Evolutionary conservation across 2,329 filamentous ascomycete species (phyloP).

Genomic region (Colletotrichum noveboracense): DNA sequence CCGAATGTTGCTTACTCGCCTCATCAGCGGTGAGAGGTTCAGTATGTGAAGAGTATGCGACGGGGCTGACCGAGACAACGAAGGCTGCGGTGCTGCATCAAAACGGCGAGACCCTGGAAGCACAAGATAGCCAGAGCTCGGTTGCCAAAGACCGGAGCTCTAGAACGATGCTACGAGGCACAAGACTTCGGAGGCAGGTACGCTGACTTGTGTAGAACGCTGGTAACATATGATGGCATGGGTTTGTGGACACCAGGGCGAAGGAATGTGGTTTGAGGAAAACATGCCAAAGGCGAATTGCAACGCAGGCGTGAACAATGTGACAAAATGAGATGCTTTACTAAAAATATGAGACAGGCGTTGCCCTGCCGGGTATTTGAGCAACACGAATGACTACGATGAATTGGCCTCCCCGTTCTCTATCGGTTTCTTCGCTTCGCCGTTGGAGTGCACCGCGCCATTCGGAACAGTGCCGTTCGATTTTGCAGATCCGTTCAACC

Average conservation of each 20-base stretch:
- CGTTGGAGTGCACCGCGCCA: background rate
- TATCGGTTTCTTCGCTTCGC: background rate
- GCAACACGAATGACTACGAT: slow-evolving; percentile 7
- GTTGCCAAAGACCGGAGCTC: background rate
- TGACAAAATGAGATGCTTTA: slow-evolving; percentile 5
- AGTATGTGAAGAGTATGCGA: background rate
- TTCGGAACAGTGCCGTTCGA: background rate
- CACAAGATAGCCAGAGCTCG: background rate
- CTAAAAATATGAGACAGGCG: slow-evolving; percentile 16
- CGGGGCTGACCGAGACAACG: background rate
- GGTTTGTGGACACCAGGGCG: background rate
- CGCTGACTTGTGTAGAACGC: background rate
- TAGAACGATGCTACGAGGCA: background rate
- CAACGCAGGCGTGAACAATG: background rate
- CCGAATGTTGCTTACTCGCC: background rate
- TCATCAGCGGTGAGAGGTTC: background rate
- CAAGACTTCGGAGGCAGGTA: background rate
- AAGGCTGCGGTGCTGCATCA: background rate
- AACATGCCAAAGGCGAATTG: background rate
- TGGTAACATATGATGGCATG: background rate
- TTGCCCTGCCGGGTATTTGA: slow-evolving; percentile 21
- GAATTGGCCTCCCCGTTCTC: slow-evolving; percentile 4
- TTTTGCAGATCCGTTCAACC: background rate
- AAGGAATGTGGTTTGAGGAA: background rate
- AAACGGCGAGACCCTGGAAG: background rate